Evolutionary conservation across 2,329 filamentous ascomycete genomes (phyloP).

Genomic region (Xylaria sp.): DNA sequence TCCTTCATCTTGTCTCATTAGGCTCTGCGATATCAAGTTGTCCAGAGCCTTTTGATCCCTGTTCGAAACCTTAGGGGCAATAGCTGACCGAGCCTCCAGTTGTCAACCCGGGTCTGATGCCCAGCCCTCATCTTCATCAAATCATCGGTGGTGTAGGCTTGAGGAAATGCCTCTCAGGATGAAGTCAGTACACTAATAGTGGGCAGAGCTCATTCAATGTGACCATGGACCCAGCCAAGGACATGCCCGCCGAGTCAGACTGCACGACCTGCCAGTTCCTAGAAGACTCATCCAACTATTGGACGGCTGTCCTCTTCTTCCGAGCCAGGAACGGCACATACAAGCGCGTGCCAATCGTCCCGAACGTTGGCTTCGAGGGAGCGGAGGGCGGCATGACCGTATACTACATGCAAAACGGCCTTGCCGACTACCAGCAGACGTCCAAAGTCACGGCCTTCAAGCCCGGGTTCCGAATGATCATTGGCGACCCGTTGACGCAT

Average conservation of each 20-base stretch:
- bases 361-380: constrained; percentile 45
- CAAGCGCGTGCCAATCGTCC: constrained; percentile 47
- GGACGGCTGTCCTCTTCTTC: constrained; percentile 48
- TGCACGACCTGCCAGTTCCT: constrained; percentile 48
- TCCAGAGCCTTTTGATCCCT: neutral
- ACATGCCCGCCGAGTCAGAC: constrained; percentile 45
- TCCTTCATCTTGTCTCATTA: neutral
- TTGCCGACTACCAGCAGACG: constrained; percentile 49
- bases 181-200: neutral
- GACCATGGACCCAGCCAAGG: constrained; percentile 46
- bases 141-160: constrained; percentile 48
- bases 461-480: constrained; percentile 59
- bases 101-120: constrained; percentile 46
- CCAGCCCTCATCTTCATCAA: constrained; percentile 49
- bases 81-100: constrained; percentile 27
- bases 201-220: constrained; percentile 46
- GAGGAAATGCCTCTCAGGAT: neutral
- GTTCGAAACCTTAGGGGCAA: neutral
- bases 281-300: constrained; percentile 47
- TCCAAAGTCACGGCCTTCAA: constrained; percentile 58
- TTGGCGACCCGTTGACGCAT: constrained; percentile 53
- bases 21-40: neutral
- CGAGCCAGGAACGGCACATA: constrained; percentile 46
- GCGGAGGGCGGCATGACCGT: constrained; percentile 57
- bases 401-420: constrained; percentile 55